Evolutionary conservation across 352 stramenopile genomes (phyloP).

Genomic region (Phytopythium sindhum): DNA sequence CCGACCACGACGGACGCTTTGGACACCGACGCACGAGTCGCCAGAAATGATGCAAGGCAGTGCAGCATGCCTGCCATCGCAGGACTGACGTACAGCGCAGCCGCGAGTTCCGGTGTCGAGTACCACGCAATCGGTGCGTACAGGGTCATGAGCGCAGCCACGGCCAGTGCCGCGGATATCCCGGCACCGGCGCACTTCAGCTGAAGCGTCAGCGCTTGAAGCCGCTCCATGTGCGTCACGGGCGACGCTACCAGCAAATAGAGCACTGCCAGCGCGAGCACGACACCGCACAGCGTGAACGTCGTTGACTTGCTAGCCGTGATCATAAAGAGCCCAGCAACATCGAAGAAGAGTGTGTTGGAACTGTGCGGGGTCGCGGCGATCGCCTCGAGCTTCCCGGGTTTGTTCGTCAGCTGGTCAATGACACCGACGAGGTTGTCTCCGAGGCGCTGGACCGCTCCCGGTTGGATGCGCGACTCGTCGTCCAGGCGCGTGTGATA

Average conservation of each 20-base stretch:
- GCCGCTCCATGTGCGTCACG: conserved; percentile 34
- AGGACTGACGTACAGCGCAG: conserved; percentile 34
- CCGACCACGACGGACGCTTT: background rate
- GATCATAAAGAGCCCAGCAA: conserved; percentile 60
- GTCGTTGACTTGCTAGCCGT: conserved; percentile 45
- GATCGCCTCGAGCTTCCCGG: conserved; percentile 50
- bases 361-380: conserved; percentile 51
- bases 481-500: conserved; percentile 76
- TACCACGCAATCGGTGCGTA: conserved; percentile 74
- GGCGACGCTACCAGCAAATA: conserved; percentile 44
- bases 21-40: conserved; percentile 16
- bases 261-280: conserved; percentile 35
- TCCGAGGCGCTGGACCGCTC: conserved; percentile 61
- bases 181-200: conserved; percentile 29
- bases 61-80: conserved; percentile 57
- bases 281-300: conserved; percentile 31
- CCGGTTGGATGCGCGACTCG: conserved; percentile 63
- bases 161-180: conserved; percentile 30
- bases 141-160: conserved; percentile 49
- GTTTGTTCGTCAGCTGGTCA: conserved; percentile 35
- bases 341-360: conserved; percentile 74
- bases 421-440: conserved; percentile 70
- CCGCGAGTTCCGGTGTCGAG: conserved; percentile 47
- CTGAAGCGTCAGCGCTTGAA: conserved; percentile 38
- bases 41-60: conserved; percentile 31